Conservation (phyloP, 2,329 filamentous ascomycete species). For the Gaeumannomyces sp. region DNA sequence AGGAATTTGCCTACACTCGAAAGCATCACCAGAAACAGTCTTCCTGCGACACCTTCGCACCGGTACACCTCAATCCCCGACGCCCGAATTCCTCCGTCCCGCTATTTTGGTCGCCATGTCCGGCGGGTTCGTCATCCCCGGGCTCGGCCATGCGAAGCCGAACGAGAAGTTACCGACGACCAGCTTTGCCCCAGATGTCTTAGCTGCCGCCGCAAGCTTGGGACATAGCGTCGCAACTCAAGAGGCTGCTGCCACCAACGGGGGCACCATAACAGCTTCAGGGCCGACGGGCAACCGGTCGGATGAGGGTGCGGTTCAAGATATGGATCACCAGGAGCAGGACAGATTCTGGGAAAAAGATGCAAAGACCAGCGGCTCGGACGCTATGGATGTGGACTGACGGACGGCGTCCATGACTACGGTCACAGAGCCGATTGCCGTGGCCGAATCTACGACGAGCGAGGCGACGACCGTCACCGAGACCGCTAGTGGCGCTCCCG, state of each 20-base stretch:
- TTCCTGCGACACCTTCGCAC: background rate
- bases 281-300: background rate
- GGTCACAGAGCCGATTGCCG: too few species aligned
- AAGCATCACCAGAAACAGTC: too few species aligned
- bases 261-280: background rate
- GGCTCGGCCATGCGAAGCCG: slow-evolving; percentile 22
- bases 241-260: background rate
- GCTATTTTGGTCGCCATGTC: slow-evolving; percentile 13
- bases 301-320: background rate
- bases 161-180: slow-evolving; percentile 18
- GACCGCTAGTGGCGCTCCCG: background rate
- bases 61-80: background rate
- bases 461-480: background rate
- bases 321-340: background rate
- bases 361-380: background rate
- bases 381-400: slow-evolving; percentile 6
- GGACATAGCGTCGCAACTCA: background rate
- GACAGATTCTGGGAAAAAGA: background rate
- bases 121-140: slow-evolving; percentile 21
- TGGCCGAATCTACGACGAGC: slow-evolving; percentile 2
- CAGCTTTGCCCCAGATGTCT: slow-evolving; percentile 18
- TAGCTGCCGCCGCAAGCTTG: slow-evolving; percentile 17
- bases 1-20: too few species aligned
- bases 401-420: background rate
- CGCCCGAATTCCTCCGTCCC: background rate